Evolutionary conservation across 2,329 filamentous ascomycete genomes (phyloP).

Genomic region (Penicillium olsonii): DNA sequence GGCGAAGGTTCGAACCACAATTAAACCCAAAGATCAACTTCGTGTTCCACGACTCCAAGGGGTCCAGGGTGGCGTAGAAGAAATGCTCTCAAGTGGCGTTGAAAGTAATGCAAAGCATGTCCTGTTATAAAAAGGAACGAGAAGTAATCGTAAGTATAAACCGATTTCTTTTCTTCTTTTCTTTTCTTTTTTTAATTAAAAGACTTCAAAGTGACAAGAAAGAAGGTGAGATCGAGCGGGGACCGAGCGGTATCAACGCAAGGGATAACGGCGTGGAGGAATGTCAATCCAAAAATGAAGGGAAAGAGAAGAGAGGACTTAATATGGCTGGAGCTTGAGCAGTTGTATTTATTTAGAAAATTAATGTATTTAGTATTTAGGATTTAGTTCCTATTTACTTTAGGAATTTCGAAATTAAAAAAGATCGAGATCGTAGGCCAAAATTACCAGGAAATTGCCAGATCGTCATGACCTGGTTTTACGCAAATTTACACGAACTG

Average conservation of each 20-base stretch:
- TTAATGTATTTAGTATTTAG: not conserved
- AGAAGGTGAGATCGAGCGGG: slow-evolving; percentile 19
- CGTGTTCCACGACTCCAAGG: not conserved
- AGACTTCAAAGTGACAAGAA: slow-evolving; percentile 1
- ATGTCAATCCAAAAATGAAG: slow-evolving; percentile 24
- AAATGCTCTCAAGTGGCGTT: slow-evolving; percentile 11
- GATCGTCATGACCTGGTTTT: slow-evolving; percentile 21
- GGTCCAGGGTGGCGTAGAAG: slow-evolving; percentile 11
- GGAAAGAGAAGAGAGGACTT: slow-evolving; percentile 15
- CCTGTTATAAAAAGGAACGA: not conserved
- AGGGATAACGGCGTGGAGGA: slow-evolving; percentile 36
- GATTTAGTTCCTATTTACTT: slow-evolving; percentile 1
- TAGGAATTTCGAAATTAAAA: slow-evolving; percentile 5
- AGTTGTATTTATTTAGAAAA: slow-evolving; percentile 2
- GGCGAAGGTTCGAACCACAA: slow-evolving; percentile 13
- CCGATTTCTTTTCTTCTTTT: too few relatives aligned
- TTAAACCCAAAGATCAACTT: slow-evolving; percentile 1
- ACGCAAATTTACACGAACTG: slow-evolving; percentile 27
- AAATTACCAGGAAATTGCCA: slow-evolving; percentile 14
- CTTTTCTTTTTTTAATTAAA: not conserved
- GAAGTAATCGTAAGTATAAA: not conserved
- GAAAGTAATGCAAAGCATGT: not conserved
- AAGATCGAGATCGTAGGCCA: slow-evolving; percentile 11
- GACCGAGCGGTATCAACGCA: slow-evolving; percentile 22
- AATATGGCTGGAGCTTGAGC: slow-evolving; percentile 21